Base-by-base conservation (phyloP, 2,329 filamentous ascomycete genomes). In the Arthrobotrys sphaeroides region DNA sequence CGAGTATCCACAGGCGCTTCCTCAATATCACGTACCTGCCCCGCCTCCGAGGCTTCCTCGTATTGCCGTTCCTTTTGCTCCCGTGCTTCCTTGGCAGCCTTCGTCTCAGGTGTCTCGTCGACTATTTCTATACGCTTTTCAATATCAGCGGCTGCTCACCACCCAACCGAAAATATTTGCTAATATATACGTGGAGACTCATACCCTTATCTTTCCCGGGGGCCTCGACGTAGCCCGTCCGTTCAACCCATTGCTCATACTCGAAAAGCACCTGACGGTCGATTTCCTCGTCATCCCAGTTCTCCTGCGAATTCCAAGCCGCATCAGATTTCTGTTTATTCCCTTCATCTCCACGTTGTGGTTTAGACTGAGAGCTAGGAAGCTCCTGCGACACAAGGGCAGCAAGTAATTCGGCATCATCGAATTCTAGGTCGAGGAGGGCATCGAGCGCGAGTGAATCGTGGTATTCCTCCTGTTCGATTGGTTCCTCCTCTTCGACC, bases 111-210 rank as follows among this genome's bases (percentile, higher is more conserved):
- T 22, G 57, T 69, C n/a, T 75, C 64, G 53, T 75, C 72, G 72
- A 69, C 10, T 24, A 75, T 65, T 65, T 69, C 72, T 75, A 75
- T 64, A 51, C 72, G 72, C 72, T 75, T 75, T 33, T 62, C 22
- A 40, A 36, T 18, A 75, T 75, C 47, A 75, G 26, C 18, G 24
- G 12, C 31, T 5, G 5, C 31, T 10, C 36, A 53, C 5, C 13
- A n/a, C 2, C n/a, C 6, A 22, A 36, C 16, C 6, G n/a, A 28
- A 13, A 33, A 42, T 7, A 13, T n/a, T n/a, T n/a, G n/a, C n/a
- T 2, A 18, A 1, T 42, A 22, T 53, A 2, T 18, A 3, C 12
- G 38, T 31, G 13, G 28, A 20, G n/a, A 31, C 2, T 12, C 53
- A 64, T 75, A 75, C 72, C 49, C 42, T 59, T 43, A 42, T 49